phyloP scores from a whole-genome alignment of 225 moss, liverwort and hornwort genomes.

The Sphagnum contortum region DNA sequence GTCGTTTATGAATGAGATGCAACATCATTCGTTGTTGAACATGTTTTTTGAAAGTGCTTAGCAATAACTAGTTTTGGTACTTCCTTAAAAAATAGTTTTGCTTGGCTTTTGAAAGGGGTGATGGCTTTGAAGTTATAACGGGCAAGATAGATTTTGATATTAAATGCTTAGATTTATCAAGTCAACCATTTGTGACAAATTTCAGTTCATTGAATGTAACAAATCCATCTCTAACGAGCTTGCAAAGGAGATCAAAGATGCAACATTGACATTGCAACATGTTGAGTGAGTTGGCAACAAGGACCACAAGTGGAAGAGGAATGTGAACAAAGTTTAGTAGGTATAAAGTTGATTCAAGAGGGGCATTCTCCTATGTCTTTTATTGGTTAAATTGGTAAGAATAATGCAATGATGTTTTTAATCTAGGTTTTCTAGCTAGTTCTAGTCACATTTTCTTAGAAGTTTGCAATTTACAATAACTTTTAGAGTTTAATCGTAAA shows the following conservation, averaged over 20 bases:
- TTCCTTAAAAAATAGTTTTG: no score
- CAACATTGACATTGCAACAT: slow-evolving; percentile 50
- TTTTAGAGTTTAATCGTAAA: no score
- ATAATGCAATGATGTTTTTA: no score
- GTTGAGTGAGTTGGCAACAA: slow-evolving; percentile 63
- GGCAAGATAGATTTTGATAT: slow-evolving; percentile 70
- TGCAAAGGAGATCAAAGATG: slow-evolving; percentile 61
- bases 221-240: slow-evolving; percentile 61
- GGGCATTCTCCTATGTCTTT: no score
- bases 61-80: no score
- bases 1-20: no score
- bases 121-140: slow-evolving; percentile 26
- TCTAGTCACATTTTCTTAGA: no score
- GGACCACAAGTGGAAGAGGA: slow-evolving; percentile 69
- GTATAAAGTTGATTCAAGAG: slow-evolving; percentile 11
- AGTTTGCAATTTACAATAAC: no score
- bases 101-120: no score
- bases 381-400: neutral
- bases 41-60: no score
- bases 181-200: slow-evolving; percentile 33
- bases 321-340: slow-evolving; percentile 69
- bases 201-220: slow-evolving; percentile 36
- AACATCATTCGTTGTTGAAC: no score
- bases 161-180: slow-evolving; percentile 40
- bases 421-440: no score